Base-by-base conservation (phyloP, 768 basidiomycete genomes). In the Tylopilus intermedius region DNA sequence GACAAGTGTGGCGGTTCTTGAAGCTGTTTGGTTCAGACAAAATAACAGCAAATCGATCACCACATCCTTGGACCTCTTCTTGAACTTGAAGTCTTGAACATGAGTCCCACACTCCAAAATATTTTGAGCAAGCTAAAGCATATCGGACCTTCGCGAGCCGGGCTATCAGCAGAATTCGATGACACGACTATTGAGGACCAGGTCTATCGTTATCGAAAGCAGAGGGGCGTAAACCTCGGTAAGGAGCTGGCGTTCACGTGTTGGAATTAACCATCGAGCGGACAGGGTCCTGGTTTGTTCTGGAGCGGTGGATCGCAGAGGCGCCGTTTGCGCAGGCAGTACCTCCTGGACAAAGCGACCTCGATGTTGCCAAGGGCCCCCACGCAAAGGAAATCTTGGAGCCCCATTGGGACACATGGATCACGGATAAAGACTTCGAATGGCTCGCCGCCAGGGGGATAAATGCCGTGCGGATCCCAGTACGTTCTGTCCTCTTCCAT, bases 191-290 rank as follows among this genome's bases (percentile, higher is more conserved):
- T 35, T 11, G 51, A 57, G n/a, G 59, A 58, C 9, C 58, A 63
- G 22, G 30, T 79, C 43, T 76, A 80, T 60, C 75, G 80, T 35
- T 86, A 81, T 69, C 77, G 89, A 57, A 85, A 82, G 61, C 88
- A 88, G 60, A 76, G 82, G 49, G 89, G 89, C n/a, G 83, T 90
- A 5, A 92, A 92, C 66, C 78, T 92, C 9, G 89, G 89, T 84
- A 64, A 65, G 55, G 51, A 27, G 47, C 22, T 18, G 29, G 38
- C 27, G 53, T 45, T 30, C 55, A 51, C 35, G 8, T 26, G 13
- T 40, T 32, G 43, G 45, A 38, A 43, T 30, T 41, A 53, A 57
- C 58, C 55, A 61, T 47, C 38, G 11, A 49, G 50, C 26, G 8
- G 21, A 26, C 54, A 88, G 86, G 86, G 1, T 83, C 79, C 7